A percentile compares a stretch with the other conserved stretches of the same genome.
Evolutionary conservation across 2,329 filamentous ascomycete species (phyloP).

Genomic region (Fusarium sambucinum): DNA sequence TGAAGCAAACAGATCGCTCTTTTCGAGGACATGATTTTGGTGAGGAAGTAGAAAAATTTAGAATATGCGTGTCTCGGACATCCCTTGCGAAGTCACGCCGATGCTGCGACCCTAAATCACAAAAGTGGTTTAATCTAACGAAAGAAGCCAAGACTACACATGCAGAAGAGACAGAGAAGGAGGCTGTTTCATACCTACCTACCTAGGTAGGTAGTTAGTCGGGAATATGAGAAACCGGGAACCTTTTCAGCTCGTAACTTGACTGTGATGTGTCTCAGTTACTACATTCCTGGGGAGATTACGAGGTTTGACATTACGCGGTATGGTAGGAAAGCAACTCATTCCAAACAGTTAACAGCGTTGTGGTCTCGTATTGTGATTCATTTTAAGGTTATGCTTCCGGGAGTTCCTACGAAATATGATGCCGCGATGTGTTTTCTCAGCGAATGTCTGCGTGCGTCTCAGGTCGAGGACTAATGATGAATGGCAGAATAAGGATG

Average conservation of each 20-base stretch:
- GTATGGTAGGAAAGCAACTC: conserved; percentile 1
- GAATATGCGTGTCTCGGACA: not conserved
- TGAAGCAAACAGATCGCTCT: not conserved
- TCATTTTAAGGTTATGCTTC: conserved; percentile 20
- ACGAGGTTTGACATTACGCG: conserved; percentile 6
- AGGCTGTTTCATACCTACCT: conserved; percentile 5
- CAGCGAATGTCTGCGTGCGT: not conserved
- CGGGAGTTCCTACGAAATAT: not conserved
- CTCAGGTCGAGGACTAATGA: not conserved
- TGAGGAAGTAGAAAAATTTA: not conserved
- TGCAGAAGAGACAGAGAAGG: not conserved
- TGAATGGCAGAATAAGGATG: not conserved
- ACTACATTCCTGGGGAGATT: conserved; percentile 38
- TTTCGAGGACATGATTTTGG: not conserved
- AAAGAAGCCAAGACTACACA: not conserved
- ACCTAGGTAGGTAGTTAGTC: no score
- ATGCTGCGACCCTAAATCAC: not conserved
- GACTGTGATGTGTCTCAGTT: conserved; percentile 21
- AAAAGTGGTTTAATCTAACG: not conserved
- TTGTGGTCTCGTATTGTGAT: conserved; percentile 5
- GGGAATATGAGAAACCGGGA: conserved; percentile 1
- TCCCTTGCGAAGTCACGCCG: conserved; percentile 22
- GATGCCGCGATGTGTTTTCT: not conserved
- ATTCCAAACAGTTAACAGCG: conserved; percentile 17
- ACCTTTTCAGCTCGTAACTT: not conserved